These are phyloP conservation scores for Elymus sibiricus DNA, from an alignment of 176 grass and related monocot species.

Conservation along the genomic window DNA sequence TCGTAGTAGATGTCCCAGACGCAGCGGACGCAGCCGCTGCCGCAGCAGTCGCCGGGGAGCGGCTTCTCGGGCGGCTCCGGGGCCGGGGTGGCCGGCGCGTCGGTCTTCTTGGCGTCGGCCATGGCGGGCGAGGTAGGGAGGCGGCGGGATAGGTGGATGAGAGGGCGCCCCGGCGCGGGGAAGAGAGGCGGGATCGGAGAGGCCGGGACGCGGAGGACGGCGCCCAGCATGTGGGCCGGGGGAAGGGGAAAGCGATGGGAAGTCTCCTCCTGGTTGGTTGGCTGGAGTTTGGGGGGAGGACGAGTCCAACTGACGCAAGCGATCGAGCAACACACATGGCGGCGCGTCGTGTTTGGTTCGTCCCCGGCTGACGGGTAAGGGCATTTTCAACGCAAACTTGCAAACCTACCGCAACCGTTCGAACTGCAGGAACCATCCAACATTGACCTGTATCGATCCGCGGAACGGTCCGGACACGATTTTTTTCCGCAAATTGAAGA, in stretches of 20 bases:
- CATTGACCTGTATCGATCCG: too few relatives aligned
- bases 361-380: too few relatives aligned
- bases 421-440: too few relatives aligned
- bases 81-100: neutral
- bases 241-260: neutral
- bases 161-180: slow-evolving; percentile 19
- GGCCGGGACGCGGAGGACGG: slow-evolving; percentile 35
- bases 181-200: slow-evolving; percentile 39
- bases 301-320: neutral
- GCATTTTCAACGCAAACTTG: too few relatives aligned
- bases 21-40: slow-evolving; percentile 91
- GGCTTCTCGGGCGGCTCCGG: slow-evolving; percentile 84
- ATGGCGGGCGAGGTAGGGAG: slow-evolving; percentile 36
- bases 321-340: neutral
- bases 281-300: neutral
- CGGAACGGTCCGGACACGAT: too few relatives aligned
- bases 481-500: too few relatives aligned
- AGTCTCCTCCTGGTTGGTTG: neutral
- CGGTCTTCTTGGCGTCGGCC: slow-evolving; percentile 37
- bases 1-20: slow-evolving; percentile 94
- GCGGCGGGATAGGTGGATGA: slow-evolving; percentile 13
- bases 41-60: slow-evolving; percentile 91
- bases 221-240: slow-evolving; percentile 30
- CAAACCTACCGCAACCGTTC: too few relatives aligned
- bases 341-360: neutral